Evolutionary conservation across 257 asterid genomes (phyloP).

Genomic region (Scutellaria minor): DNA sequence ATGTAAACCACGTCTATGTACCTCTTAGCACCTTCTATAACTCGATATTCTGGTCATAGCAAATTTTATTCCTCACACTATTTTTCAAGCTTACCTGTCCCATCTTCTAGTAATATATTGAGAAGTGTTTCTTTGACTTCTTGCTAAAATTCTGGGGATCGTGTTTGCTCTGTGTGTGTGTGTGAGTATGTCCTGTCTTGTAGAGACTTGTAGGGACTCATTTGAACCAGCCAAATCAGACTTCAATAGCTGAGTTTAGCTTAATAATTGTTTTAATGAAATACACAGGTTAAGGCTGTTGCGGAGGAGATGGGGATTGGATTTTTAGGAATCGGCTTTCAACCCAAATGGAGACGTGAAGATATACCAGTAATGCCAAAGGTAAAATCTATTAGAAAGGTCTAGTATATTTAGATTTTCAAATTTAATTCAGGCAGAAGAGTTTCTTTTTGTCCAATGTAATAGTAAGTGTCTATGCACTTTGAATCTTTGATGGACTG

Average conservation of each 20-base stretch:
- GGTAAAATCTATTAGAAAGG: constrained; percentile 48
- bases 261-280: constrained; percentile 19
- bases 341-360: constrained; percentile 89
- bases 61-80: constrained; percentile 8
- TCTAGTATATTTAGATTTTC: constrained; percentile 3
- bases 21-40: constrained; percentile 19
- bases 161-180: constrained; percentile 2
- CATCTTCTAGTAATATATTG: constrained; percentile 10
- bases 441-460: neutral
- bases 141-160: constrained; percentile 7
- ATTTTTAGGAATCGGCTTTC: constrained; percentile 91
- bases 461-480: neutral
- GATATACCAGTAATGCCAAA: constrained; percentile 99
- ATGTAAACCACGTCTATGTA: constrained; percentile 22
- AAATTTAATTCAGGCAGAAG: constrained; percentile 23
- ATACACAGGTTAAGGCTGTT: constrained; percentile 88
- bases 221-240: constrained; percentile 28
- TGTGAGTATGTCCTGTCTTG: neutral
- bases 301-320: constrained; percentile 99
- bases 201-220: constrained; percentile 20
- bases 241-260: constrained; percentile 30
- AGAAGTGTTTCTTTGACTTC: constrained; percentile 24
- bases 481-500: neutral
- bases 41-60: constrained; percentile 18
- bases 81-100: constrained; percentile 9